These are phyloP conservation scores for Coccomyxa sp. DNA, from an alignment of 139 green algal species.

Conservation along the genomic window DNA sequence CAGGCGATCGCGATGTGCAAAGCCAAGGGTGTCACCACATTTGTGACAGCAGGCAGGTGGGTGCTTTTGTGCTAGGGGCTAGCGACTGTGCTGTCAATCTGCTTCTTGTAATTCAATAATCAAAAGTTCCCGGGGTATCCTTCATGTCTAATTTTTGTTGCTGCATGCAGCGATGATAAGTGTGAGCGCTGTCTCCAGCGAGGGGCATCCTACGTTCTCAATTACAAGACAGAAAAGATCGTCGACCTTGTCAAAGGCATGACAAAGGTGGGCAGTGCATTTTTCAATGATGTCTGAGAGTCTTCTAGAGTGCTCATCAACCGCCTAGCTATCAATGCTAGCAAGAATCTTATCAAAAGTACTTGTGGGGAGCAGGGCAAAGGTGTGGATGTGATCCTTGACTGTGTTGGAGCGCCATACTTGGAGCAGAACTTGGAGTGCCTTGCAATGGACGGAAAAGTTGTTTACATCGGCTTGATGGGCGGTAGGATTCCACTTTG, in stretches of 20 bases:
- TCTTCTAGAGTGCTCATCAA: neutral
- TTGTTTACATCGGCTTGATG: neutral
- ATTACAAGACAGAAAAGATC: constrained; percentile 3
- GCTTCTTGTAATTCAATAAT: neutral
- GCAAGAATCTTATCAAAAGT: neutral
- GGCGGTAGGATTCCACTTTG: neutral
- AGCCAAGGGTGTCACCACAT: neutral
- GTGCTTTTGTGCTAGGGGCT: neutral
- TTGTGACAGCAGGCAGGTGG: neutral
- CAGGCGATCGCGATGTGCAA: constrained; percentile 3
- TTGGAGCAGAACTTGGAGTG: neutral
- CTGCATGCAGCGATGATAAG: constrained; percentile 6
- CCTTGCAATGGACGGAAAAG: neutral
- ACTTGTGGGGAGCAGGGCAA: neutral
- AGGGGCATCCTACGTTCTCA: neutral
- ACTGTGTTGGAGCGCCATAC: constrained; percentile 2
- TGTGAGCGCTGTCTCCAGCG: neutral
- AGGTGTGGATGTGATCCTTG: neutral
- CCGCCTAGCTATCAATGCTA: neutral
- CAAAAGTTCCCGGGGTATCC: neutral
- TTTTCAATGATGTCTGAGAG: neutral
- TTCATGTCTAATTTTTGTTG: neutral
- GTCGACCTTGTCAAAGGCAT: neutral
- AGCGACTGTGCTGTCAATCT: too few species aligned
- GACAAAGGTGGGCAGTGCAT: neutral